These are phyloP conservation scores for Drosera capensis DNA, from an alignment of 148 eudicot genomes.

Conservation along the genomic window DNA sequence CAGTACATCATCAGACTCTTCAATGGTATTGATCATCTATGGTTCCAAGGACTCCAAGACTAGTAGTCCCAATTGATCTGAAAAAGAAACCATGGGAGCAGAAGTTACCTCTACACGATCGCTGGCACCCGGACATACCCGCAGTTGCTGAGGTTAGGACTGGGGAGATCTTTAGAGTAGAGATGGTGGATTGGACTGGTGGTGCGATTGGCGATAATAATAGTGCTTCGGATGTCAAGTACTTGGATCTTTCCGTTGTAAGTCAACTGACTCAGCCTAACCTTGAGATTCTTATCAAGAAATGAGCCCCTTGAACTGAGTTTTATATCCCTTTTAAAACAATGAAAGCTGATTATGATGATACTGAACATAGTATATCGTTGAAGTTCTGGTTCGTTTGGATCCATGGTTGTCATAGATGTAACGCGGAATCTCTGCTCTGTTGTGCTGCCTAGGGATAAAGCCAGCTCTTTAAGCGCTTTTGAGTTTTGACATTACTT, in stretches of 20 bases:
- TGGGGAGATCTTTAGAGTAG: conserved; percentile 55
- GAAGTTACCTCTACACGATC: conserved; percentile 48
- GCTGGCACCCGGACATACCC: conserved; percentile 72
- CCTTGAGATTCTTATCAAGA: too few species aligned
- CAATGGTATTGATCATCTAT: conserved; percentile 6
- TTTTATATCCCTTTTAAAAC: too few species aligned
- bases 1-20: too few species aligned
- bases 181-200: conserved; percentile 69
- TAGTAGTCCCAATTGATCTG: conserved; percentile 35
- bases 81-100: conserved; percentile 64
- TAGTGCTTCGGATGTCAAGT: conserved; percentile 56
- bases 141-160: conserved; percentile 36
- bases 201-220: conserved; percentile 36
- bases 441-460: too few species aligned
- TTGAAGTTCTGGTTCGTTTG: too few species aligned
- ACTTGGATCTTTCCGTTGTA: conserved; percentile 36
- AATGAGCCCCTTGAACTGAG: too few species aligned
- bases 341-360: too few species aligned
- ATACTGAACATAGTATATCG: too few species aligned
- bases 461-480: too few species aligned
- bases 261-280: too few species aligned
- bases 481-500: neutral
- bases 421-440: too few species aligned
- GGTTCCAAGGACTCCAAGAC: conserved; percentile 25
- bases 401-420: neutral